phyloP scores from a whole-genome alignment of 176 grass and related monocot genomes.

The Rhynchospora breviuscula region DNA sequence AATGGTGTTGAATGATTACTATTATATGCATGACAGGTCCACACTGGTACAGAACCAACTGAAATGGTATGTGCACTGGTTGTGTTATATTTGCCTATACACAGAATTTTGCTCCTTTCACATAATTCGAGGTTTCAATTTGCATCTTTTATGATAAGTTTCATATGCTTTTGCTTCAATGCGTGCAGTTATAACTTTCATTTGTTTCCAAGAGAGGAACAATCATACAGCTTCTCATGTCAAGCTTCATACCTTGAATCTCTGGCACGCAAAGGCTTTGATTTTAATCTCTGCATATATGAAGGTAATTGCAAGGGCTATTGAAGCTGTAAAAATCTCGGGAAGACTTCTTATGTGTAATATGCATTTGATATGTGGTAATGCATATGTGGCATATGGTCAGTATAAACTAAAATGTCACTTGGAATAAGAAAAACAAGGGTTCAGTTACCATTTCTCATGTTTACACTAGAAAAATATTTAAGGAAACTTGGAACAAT shows the following conservation, averaged over 20 bases:
- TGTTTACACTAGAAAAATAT: neutral
- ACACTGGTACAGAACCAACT: neutral
- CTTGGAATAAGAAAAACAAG: neutral
- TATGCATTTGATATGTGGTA: neutral
- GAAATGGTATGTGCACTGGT: neutral
- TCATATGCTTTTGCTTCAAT: constrained; percentile 22
- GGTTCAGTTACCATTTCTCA: neutral
- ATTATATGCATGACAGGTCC: neutral
- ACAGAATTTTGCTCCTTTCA: neutral
- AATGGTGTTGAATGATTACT: neutral
- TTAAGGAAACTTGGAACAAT: neutral
- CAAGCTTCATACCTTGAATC: constrained; percentile 71
- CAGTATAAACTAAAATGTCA: neutral
- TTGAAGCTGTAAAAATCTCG: neutral
- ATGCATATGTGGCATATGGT: neutral
- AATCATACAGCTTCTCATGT: constrained; percentile 89
- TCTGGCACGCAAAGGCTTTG: constrained; percentile 85
- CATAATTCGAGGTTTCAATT: neutral
- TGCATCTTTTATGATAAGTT: neutral
- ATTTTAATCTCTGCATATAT: constrained; percentile 96
- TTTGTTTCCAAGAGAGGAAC: constrained; percentile 83
- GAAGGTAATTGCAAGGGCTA: constrained; percentile 47
- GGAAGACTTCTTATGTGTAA: neutral
- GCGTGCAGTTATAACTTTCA: constrained; percentile 87
- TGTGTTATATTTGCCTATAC: neutral